phyloP scores from a whole-genome alignment of 345 rosid genomes.

The Toxicodendron radicans region DNA sequence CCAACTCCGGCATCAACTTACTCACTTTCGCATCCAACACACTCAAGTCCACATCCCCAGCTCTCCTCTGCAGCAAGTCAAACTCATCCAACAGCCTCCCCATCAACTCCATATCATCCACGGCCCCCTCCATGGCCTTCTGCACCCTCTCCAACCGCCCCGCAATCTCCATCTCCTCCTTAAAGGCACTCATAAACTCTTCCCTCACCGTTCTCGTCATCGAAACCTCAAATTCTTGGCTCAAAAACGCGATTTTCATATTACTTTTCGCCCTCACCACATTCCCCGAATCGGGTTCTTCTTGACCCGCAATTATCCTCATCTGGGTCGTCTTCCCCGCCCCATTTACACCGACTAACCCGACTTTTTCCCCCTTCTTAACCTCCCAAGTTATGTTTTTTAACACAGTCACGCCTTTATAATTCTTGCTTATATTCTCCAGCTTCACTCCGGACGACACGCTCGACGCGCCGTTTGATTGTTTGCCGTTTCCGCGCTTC shows the following conservation, averaged over 20 bases:
- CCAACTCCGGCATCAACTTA: conserved; percentile 92
- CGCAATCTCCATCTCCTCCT: conserved; percentile 84
- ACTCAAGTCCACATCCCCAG: conserved; percentile 73
- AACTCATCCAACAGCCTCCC: conserved; percentile 95
- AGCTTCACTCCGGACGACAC: conserved; percentile 85
- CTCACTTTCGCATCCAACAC: conserved; percentile 77
- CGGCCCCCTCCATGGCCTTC: conserved; percentile 71
- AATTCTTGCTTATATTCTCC: conserved; percentile 76
- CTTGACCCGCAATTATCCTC: conserved; percentile 82
- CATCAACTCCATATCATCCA: conserved; percentile 90
- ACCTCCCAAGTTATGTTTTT: conserved; percentile 91
- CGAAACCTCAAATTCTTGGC: conserved; percentile 93
- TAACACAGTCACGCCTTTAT: conserved; percentile 80
- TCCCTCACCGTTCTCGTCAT: conserved; percentile 83
- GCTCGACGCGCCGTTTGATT: conserved; percentile 60
- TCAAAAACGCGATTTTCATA: conserved; percentile 77
- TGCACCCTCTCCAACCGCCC: conserved; percentile 77
- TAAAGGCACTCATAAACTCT: conserved; percentile 85
- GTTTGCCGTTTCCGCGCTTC: conserved; percentile 36
- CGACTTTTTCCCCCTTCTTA: conserved; percentile 86
- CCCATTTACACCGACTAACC: conserved; percentile 89
- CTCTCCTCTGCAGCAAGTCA: conserved; percentile 83
- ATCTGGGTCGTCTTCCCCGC: conserved; percentile 97
- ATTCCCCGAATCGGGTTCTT: conserved; percentile 86
- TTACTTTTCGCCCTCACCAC: conserved; percentile 72